Evolutionary conservation across 108 stramenopile species (phyloP).

Genomic region (Nannochloropsis oceanica): DNA sequence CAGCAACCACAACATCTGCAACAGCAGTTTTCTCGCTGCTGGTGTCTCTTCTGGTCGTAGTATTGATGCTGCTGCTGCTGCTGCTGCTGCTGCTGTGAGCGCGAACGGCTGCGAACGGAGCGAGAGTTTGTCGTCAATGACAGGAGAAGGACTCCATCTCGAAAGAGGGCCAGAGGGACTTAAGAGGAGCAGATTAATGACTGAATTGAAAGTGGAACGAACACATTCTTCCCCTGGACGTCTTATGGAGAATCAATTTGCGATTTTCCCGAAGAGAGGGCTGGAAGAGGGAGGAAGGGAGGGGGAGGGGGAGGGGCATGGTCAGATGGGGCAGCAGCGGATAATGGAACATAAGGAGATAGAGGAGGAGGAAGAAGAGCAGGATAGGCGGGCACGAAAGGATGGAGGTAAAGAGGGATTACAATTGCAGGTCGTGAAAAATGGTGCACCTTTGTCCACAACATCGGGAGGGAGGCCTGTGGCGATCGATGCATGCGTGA

Average conservation of each 20-base stretch:
- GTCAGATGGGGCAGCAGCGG: background rate
- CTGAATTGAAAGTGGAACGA: background rate
- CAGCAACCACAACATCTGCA: no score
- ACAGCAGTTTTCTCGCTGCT: no score
- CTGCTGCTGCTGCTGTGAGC: background rate
- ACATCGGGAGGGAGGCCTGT: background rate
- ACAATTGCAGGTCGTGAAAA: background rate
- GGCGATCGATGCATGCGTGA: background rate
- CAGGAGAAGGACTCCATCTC: background rate
- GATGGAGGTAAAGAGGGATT: background rate
- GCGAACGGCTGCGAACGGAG: background rate
- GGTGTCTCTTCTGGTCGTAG: no score
- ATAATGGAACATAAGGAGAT: background rate
- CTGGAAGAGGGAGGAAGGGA: background rate
- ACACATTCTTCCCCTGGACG: background rate
- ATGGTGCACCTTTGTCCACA: no score
- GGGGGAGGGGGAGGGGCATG: background rate
- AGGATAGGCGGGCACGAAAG: background rate
- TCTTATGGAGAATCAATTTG: background rate
- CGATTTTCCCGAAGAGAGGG: background rate
- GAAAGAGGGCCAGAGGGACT: background rate
- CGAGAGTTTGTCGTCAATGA: background rate
- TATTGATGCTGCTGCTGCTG: no score
- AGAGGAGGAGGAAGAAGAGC: background rate
- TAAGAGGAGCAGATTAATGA: background rate